A percentile compares a stretch with the other conserved stretches of the same genome.
phyloP scores from a whole-genome alignment of 1,284 basidiomycete species.

The Puccinia hordei region DNA sequence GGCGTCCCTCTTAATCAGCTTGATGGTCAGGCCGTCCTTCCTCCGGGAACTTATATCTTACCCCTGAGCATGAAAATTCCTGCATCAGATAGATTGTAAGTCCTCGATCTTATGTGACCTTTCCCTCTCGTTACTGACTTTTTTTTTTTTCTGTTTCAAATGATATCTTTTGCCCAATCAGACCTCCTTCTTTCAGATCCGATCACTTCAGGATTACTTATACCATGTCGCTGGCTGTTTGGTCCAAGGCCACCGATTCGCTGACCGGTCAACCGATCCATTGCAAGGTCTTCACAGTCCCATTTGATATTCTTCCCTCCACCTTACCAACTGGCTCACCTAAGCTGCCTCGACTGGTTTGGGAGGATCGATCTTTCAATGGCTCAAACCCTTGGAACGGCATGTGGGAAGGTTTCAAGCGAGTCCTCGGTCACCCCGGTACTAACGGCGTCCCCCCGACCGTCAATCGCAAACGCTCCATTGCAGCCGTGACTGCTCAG shows the following conservation, averaged over 20 bases:
- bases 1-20: slow-evolving; percentile 51
- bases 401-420: slow-evolving; percentile 44
- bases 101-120: no score
- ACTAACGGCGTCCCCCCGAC: slow-evolving; percentile 53
- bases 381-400: slow-evolving; percentile 35
- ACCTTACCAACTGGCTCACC: slow-evolving; percentile 54
- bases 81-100: slow-evolving; percentile 56
- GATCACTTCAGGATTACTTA: slow-evolving; percentile 57
- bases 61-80: slow-evolving; percentile 59
- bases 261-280: slow-evolving; percentile 55
- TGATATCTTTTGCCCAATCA: slow-evolving; percentile 38
- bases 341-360: slow-evolving; percentile 44
- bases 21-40: slow-evolving; percentile 53
- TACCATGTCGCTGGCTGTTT: slow-evolving; percentile 58
- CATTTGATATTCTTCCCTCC: slow-evolving; percentile 58
- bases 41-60: slow-evolving; percentile 57
- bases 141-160: neutral
- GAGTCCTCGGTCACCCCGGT: slow-evolving; percentile 28
- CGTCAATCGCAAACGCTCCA: slow-evolving; percentile 54
- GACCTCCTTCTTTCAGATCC: slow-evolving; percentile 58
- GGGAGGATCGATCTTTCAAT: slow-evolving; percentile 46
- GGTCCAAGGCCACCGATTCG: slow-evolving; percentile 52
- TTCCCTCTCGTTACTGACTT: no score
- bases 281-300: slow-evolving; percentile 57
- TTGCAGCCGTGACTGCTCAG: slow-evolving; percentile 54